Percentiles rank a stretch among this genome's conserved stretches.
Evolutionary conservation across 805 yeast genomes (phyloP).

Genomic region (Saccharomycopsis guyanensis): DNA sequence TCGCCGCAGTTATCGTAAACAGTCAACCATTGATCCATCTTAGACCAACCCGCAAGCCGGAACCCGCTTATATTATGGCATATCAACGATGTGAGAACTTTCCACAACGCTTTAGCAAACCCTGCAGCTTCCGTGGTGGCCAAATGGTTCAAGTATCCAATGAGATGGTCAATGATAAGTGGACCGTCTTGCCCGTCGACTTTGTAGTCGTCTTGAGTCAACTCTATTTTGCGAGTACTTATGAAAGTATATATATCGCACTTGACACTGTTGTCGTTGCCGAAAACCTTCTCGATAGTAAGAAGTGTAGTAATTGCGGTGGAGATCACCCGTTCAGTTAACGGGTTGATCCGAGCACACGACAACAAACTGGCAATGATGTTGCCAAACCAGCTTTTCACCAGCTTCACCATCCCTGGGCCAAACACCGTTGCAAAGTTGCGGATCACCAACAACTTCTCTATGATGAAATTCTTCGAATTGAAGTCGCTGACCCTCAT

Average conservation of each 20-base stretch:
- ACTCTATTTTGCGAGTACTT: background rate
- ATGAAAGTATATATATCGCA: background rate
- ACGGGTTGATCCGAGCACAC: background rate
- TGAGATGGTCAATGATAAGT: background rate
- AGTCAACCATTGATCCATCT: background rate
- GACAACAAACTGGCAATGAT: conserved; percentile 1
- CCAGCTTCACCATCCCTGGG: conserved; percentile 10
- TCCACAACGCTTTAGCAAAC: background rate
- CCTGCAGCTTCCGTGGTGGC: background rate
- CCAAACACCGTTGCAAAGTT: conserved; percentile 13
- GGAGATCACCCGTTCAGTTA: conserved; percentile 2
- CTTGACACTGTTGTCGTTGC: conserved; percentile 6
- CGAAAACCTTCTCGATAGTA: conserved; percentile 8
- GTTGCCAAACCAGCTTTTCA: conserved; percentile 8
- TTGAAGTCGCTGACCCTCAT: conserved; percentile 5
- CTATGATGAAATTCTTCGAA: conserved; percentile 8
- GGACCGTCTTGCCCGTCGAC: background rate
- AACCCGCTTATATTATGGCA: background rate
- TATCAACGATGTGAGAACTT: background rate
- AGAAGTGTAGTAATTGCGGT: conserved; percentile 4
- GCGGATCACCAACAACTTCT: conserved; percentile 7
- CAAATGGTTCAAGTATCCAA: background rate
- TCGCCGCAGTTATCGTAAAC: background rate
- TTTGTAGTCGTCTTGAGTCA: background rate
- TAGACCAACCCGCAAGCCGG: background rate